Percentiles rank a stretch among this genome's conserved stretches.
phyloP scores from a whole-genome alignment of 768 basidiomycete species.

The Lentinula boryana region DNA sequence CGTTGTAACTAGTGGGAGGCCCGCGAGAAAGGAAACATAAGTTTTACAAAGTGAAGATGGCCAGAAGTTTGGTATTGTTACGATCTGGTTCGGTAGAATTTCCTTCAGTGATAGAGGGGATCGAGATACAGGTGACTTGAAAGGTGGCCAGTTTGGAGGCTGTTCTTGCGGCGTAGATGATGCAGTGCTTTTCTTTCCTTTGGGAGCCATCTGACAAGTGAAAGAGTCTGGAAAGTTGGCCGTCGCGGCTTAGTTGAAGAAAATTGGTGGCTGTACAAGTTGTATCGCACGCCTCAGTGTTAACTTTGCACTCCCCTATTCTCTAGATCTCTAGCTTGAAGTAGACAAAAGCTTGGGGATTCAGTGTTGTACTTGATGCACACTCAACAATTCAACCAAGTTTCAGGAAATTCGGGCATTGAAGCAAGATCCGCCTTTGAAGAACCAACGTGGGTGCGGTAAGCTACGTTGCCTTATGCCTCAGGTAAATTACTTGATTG shows the following conservation, averaged over 20 bases:
- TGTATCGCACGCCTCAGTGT: too few relatives aligned
- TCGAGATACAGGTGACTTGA: background rate
- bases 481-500: too few relatives aligned
- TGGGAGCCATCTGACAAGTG: background rate
- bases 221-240: too few relatives aligned
- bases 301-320: too few relatives aligned
- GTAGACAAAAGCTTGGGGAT: too few relatives aligned
- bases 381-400: background rate
- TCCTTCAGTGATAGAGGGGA: background rate
- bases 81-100: background rate
- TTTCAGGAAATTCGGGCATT: background rate
- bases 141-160: background rate
- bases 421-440: background rate
- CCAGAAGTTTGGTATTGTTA: constrained; percentile 1
- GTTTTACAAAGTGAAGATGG: background rate
- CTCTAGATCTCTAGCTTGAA: too few relatives aligned
- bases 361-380: too few relatives aligned
- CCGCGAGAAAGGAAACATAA: constrained; percentile 1
- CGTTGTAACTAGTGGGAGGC: background rate
- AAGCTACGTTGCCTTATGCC: too few relatives aligned
- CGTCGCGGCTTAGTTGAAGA: too few relatives aligned
- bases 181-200: background rate
- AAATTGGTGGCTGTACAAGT: too few relatives aligned
- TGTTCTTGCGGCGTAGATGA: background rate
- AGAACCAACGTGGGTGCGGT: too few relatives aligned